Percentiles rank a stretch among this genome's conserved stretches.
These are phyloP conservation scores for Aspergillus brasiliensis DNA, from an alignment of 2,329 filamentous ascomycete species.

Conservation along the genomic window DNA sequence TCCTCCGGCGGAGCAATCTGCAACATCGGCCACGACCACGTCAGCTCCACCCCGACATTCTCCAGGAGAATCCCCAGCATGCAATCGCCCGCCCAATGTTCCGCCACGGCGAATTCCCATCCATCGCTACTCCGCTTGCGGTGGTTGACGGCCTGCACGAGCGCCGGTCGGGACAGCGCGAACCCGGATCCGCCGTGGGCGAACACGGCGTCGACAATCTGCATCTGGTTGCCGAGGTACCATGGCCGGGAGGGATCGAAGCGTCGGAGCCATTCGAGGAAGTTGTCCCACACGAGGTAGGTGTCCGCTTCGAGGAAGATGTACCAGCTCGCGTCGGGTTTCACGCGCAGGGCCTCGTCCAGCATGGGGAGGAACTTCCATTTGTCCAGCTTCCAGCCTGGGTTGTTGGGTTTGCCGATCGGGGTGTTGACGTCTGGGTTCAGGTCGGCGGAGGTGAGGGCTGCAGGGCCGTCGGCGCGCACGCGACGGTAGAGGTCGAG, in stretches of 20 bases:
- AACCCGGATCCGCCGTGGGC: constrained; percentile 56
- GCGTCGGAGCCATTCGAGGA: constrained; percentile 54
- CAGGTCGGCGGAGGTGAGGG: constrained; percentile 34
- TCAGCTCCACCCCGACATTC: constrained; percentile 46
- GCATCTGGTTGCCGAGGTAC: constrained; percentile 58
- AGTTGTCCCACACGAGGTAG: constrained; percentile 55
- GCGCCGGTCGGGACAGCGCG: constrained; percentile 51
- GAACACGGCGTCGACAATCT: constrained; percentile 51
- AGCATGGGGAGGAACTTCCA: constrained; percentile 60
- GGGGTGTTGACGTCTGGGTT: constrained; percentile 35
- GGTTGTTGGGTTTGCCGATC: constrained; percentile 44
- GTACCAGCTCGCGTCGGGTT: constrained; percentile 57
- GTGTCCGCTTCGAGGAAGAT: constrained; percentile 61
- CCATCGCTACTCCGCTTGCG: constrained; percentile 41
- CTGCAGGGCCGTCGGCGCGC: constrained; percentile 44
- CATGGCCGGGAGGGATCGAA: constrained; percentile 49
- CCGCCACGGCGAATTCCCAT: constrained; percentile 47
- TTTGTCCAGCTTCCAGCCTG: constrained; percentile 56
- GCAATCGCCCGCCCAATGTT: constrained; percentile 52
- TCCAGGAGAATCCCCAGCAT: constrained; percentile 48
- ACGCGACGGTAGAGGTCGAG: constrained; percentile 54
- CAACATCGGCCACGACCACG: constrained; percentile 51
- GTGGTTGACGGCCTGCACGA: constrained; percentile 42
- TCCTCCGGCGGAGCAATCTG: constrained; percentile 41
- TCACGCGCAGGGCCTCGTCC: constrained; percentile 46